Base-by-base conservation (phyloP, 768 basidiomycete species). In the Cyclocybe aegerita region DNA sequence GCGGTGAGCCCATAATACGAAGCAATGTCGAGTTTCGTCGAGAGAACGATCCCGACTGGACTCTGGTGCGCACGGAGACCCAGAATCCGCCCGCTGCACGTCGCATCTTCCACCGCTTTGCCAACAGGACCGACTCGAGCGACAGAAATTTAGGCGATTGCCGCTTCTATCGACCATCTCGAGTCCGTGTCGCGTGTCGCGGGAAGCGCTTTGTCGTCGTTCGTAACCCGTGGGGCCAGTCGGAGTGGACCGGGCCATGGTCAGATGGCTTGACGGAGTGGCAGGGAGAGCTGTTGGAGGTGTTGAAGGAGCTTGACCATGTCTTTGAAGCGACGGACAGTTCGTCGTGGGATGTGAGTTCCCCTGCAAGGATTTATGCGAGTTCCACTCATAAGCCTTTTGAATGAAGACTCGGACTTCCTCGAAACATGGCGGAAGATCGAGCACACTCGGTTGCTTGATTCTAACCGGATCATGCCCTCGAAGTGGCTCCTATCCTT, bases 21-120 rank as follows among this genome's bases (percentile, higher is more conserved):
- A 79, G 78, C 51, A 79, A 81, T 59, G 66, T 75, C 33, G 78
- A 77, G 54, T 80, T 79, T 48, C 78, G 80, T 56, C 60, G 79
- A 3, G 75, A 74, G 47, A 70, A 70, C 35, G 76, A 79, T 56
- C 41, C 51, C 31, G 50, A 59, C 2, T 61, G 60, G 8, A 80
- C 78, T 55, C 58, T 79, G 9, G 34, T 48, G 8, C 15, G 34
- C n/a, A 43, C 54, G 8, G 39, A 34, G n/a, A 34, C 37, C 10
- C 42, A n/a, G 65, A 60, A 52, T 50, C 36, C 35, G 65, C 65
- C 76, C 2, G 76, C 74, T 51, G 62, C 78, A 5, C 66, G 65
- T 41, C 71, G 80, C 4, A 74, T 79, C 12, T 70, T 76, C 1
- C 58, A 69, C n/a, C 80, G 80, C 58, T 79, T 76, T 60, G 49